Base-by-base conservation (phyloP, 2,329 filamentous ascomycete species). In the Fusarium verrucosum region DNA sequence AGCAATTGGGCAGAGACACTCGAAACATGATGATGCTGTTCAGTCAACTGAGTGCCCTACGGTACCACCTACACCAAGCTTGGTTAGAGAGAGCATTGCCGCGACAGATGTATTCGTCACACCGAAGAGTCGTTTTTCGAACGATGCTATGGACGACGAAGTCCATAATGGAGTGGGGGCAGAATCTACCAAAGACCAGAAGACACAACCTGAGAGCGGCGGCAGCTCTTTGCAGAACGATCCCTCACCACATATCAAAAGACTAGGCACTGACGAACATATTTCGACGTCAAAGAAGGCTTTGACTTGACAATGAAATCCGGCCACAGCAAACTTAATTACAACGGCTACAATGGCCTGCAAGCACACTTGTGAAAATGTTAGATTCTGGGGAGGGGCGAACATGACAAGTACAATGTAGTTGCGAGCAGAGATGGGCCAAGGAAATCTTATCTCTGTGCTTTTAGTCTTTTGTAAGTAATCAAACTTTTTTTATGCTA, bases 41-140 rank as follows among this genome's bases (percentile, higher is more conserved):
- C 32, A 52, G 17, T 30, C 32, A 10, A 7, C 23, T 4, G 53
- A 53, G 9, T 19, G 14, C 22, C 35, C 40, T 8, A 33, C 32
- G 47, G 16, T 51, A 4, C 63, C 68, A 25, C 42, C 41, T 17
- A 69, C 62, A 5, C 68, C 66, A 9, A 69, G 56, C 17, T 14
- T 57, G 11, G 13, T 32, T 9, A 42, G 50, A 37, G 64, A 61
- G 20, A 72, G 71, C 14, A 43, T 54, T n/a, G 38, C 46, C 7
- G 46, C 63, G 22, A 65, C 62, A 14, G 69, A 72, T 10, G 30
- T 59, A 10, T 71, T 72, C 33, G 47, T 65, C 19, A 71, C 66
- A 3, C 67, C 73, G 4, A 43, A 65, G 25, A 71, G 67, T 35
- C 64, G 50, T 14, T 37, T 73, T 10, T 60, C 65, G 7, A 38